Evolutionary conservation across 140 eudicot species (phyloP).

Genomic region (Bidens hawaiensis): DNA sequence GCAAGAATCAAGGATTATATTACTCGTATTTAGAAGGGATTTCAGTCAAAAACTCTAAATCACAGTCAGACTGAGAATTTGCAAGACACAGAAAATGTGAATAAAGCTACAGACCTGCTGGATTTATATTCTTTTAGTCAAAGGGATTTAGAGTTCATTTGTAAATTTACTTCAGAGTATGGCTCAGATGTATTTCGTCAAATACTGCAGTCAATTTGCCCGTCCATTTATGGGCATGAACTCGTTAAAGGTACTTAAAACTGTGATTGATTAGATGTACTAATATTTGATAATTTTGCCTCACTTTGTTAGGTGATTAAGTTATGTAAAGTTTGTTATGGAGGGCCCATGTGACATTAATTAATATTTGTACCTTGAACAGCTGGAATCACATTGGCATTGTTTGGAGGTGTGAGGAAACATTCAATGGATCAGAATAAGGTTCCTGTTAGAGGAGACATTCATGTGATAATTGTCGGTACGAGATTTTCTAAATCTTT

Average conservation of each 20-base stretch:
- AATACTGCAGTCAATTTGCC: constrained; percentile 88
- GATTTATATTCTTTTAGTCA: constrained; percentile 83
- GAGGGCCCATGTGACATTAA: constrained; percentile 8
- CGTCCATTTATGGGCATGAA: constrained; percentile 96
- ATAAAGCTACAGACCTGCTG: constrained; percentile 49
- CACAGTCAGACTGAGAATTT: constrained; percentile 54
- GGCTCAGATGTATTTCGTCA: constrained; percentile 81
- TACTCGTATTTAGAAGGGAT: constrained; percentile 89
- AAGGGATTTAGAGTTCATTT: constrained; percentile 73
- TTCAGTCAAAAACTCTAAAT: constrained; percentile 77
- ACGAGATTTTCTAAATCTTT: constrained; percentile 24
- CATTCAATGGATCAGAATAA: constrained; percentile 94
- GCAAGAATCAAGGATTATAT: constrained; percentile 82
- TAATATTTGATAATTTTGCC: background rate
- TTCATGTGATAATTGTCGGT: constrained; percentile 91
- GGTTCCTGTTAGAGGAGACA: constrained; percentile 99
- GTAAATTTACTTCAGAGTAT: constrained; percentile 62
- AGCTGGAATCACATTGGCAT: constrained; percentile 87
- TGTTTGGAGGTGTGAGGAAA: constrained; percentile 92
- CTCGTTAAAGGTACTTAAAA: constrained; percentile 82
- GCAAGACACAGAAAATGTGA: constrained; percentile 35
- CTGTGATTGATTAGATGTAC: background rate
- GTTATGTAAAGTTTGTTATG: background rate
- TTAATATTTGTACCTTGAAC: constrained; percentile 13
- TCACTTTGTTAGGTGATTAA: background rate